Evolutionary conservation across 176 grass and related monocot species (phyloP), one percentile per base, ranked within the genome.

Genomic region (Dendrocalamus sinicus): DNA sequence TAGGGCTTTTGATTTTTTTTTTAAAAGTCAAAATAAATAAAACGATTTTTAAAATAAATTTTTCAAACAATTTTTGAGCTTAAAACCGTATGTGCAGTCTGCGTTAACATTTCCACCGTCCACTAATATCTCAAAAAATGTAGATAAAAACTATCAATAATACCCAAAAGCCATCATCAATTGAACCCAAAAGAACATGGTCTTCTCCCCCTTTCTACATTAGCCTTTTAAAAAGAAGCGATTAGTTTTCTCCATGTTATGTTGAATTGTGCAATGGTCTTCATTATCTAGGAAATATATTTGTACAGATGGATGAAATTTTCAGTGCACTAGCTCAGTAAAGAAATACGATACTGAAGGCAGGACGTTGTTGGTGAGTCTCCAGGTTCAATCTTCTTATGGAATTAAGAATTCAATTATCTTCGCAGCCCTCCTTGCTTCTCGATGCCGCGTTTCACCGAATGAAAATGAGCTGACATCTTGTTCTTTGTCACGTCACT

Each of bases 61-160:
- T 5, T 39, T 39, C 4, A 39, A 39, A 39, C 37, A 0, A 0
- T 5, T 39, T 39, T 5, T 39, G 3, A 5, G 0, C 4, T 0
- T 5, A 39, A 39, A 39, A 39, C 0, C 0, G 0, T 39, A 4
- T 39, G 4, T 0, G 0, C 4, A 39, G 37, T 39, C 0, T 4
- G 0, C 37, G 0, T 39, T 5, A 39, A 4, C 37, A 4, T 39
- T 0, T 39, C 37, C 4, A 4, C 4, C 37, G 0, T 39, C 37
- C 0, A 39, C 37, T 39, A 5, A 0, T 39, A 5, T 39, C 4
- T 39, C 4, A 39, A 39, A 39, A 39, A 39, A 3, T 5, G 0
- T 39, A 5, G 37, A 39, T 39, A 39, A 5, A 39, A 39, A 39
- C 4, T 4, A 39, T 39, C 0, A 39, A 0, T 4, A 39, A 4